Conservation (phyloP, 176 grass and related monocot genomes). For the Rhipidocladum racemiflorum region DNA sequence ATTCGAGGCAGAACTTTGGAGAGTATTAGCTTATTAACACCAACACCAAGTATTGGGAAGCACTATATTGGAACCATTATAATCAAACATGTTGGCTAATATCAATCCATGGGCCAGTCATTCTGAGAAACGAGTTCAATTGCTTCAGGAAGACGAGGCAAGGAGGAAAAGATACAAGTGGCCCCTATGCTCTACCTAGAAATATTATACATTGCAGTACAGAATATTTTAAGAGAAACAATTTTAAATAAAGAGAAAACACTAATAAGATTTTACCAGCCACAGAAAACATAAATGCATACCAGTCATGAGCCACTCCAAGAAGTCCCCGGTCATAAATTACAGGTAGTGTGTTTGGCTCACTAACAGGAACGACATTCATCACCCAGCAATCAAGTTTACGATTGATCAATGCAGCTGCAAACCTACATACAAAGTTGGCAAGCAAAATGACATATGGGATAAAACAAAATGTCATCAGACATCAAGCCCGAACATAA, state of each 20-base stretch:
- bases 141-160: background rate
- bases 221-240: background rate
- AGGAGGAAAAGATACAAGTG: background rate
- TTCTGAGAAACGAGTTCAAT: constrained; percentile 5
- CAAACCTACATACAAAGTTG: constrained; percentile 57
- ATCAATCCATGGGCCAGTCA: background rate
- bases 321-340: constrained; percentile 96
- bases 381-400: constrained; percentile 93
- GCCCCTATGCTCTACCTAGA: background rate
- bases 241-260: constrained; percentile 16
- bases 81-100: background rate
- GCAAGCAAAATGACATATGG: constrained; percentile 3
- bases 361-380: constrained; percentile 84
- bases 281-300: constrained; percentile 22
- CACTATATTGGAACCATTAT: background rate
- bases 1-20: background rate
- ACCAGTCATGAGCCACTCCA: constrained; percentile 96
- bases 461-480: background rate
- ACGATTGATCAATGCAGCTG: constrained; percentile 60
- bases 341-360: constrained; percentile 78
- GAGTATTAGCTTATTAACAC: background rate
- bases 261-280: background rate
- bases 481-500: constrained; percentile 12
- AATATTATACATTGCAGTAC: constrained; percentile 4
- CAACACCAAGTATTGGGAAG: background rate